Conservation (phyloP, 2,329 filamentous ascomycete species). For the Aureobasidium leucospermi region DNA sequence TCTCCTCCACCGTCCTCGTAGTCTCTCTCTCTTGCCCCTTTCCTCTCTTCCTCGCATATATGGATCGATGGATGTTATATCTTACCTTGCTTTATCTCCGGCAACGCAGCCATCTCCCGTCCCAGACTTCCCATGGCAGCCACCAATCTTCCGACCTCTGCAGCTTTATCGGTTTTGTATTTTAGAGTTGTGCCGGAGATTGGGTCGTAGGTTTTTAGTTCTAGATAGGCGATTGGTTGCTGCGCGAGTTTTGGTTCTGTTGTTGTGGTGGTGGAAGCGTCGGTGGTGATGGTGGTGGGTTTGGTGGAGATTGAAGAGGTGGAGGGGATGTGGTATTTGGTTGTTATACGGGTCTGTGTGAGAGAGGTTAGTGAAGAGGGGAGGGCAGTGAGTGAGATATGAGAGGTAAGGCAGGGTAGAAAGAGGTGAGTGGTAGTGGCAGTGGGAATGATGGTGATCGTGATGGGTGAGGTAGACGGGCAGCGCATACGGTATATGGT, state of each 20-base stretch:
- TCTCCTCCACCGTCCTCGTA: background rate
- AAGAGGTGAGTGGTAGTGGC: background rate
- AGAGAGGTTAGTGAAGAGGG: background rate
- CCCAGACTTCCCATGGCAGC: constrained; percentile 68
- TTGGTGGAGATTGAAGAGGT: constrained; percentile 24
- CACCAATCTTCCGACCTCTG: constrained; percentile 79
- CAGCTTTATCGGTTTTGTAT: constrained; percentile 84
- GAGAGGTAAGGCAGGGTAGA: background rate
- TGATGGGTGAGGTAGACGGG: background rate
- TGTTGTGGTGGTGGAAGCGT: background rate
- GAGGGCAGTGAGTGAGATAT: background rate
- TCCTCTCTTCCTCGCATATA: no score
- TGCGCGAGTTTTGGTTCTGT: constrained; percentile 25
- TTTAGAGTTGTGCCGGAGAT: constrained; percentile 74
- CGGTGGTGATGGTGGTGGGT: constrained; percentile 8
- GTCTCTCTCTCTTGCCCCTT: no score
- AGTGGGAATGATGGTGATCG: background rate
- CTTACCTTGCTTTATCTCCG: constrained; percentile 32
- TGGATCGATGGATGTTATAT: background rate
- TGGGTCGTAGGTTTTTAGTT: constrained; percentile 85
- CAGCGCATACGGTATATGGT: constrained; percentile 63
- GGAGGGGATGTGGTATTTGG: constrained; percentile 69
- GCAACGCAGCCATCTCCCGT: constrained; percentile 49
- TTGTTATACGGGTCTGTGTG: constrained; percentile 76
- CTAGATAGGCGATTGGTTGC: constrained; percentile 61